These are phyloP conservation scores for Sanguinoderma infundibulare DNA, from an alignment of 1,284 basidiomycete genomes.

Conservation along the genomic window DNA sequence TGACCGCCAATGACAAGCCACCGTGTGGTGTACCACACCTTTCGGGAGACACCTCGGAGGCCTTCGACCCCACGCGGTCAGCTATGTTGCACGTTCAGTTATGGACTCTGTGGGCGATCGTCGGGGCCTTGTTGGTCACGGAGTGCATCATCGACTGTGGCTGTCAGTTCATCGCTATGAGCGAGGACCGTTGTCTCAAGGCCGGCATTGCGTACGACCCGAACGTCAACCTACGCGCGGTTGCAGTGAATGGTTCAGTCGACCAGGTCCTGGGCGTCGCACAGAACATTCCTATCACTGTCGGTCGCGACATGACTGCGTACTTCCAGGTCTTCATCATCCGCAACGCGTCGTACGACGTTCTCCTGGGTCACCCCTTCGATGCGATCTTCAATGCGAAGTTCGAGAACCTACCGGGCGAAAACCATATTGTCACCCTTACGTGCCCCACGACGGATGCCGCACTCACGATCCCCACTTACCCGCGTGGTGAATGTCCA, in stretches of 20 bases:
- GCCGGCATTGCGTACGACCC: not conserved
- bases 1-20: no score
- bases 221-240: not conserved
- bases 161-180: not conserved
- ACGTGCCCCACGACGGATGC: conserved; percentile 31
- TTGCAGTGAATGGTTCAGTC: not conserved
- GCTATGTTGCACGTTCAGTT: not conserved
- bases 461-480: conserved; percentile 30
- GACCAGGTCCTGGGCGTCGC: not conserved
- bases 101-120: not conserved
- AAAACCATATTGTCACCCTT: conserved; percentile 30
- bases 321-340: conserved; percentile 34
- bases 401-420: conserved; percentile 28
- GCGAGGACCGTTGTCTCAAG: not conserved
- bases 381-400: conserved; percentile 34
- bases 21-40: no score
- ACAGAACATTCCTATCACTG: not conserved
- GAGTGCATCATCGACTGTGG: not conserved
- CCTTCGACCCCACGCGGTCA: no score
- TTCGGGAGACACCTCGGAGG: no score
- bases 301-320: not conserved
- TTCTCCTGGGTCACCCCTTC: conserved; percentile 40
- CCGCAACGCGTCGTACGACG: conserved; percentile 33
- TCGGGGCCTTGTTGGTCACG: not conserved
- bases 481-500: conserved; percentile 12